phyloP scores from a whole-genome alignment of 2,329 filamentous ascomycete species.

The Xylariaceae sp. region DNA sequence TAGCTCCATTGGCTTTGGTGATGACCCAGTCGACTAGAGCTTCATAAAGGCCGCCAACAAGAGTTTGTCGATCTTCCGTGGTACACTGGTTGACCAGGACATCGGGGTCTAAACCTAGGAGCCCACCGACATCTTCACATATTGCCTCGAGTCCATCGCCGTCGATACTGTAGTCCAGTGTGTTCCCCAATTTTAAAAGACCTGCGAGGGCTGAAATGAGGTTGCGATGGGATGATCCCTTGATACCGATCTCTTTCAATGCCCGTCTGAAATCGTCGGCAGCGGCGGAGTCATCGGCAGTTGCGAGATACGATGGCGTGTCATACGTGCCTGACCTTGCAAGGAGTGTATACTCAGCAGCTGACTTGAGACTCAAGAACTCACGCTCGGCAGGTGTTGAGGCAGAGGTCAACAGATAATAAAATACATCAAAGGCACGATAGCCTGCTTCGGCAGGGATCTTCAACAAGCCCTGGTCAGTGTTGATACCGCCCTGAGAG shows the following conservation, averaged over 20 bases:
- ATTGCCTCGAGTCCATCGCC: constrained; percentile 80
- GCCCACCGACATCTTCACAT: constrained; percentile 83
- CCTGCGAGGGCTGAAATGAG: constrained; percentile 84
- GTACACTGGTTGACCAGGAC: constrained; percentile 74
- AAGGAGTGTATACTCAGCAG: constrained; percentile 75
- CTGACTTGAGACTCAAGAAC: constrained; percentile 75
- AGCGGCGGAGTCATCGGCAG: constrained; percentile 86
- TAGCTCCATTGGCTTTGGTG: constrained; percentile 80
- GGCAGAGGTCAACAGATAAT: constrained; percentile 90
- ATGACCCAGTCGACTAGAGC: constrained; percentile 94
- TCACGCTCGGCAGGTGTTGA: constrained; percentile 87
- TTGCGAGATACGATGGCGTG: constrained; percentile 84
- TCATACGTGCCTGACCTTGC: constrained; percentile 81
- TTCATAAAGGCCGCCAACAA: constrained; percentile 88
- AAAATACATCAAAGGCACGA: constrained; percentile 95
- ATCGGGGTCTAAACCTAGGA: constrained; percentile 85
- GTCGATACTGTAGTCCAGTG: constrained; percentile 79
- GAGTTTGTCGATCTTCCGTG: constrained; percentile 77
- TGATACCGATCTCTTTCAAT: constrained; percentile 90
- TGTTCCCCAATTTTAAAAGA: constrained; percentile 87
- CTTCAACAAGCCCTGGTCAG: constrained; percentile 72
- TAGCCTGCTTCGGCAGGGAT: constrained; percentile 78
- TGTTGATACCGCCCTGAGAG: constrained; percentile 86
- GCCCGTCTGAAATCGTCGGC: constrained; percentile 90
- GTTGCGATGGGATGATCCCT: constrained; percentile 76